Conservation (phyloP, 805 yeast species). For the Candida easanensis region DNA sequence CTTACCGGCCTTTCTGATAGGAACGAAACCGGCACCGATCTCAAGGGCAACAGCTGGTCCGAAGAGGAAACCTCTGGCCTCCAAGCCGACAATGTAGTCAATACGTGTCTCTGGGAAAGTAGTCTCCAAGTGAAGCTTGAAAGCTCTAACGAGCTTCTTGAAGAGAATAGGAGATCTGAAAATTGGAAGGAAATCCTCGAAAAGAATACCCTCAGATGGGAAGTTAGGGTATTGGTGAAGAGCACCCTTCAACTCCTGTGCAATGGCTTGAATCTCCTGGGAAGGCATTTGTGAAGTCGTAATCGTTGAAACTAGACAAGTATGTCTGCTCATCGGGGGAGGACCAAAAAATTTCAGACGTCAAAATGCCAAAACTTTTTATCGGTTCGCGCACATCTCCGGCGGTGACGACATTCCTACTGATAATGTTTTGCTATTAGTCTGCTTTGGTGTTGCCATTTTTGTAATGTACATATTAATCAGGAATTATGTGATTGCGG, state of each 20-base stretch:
- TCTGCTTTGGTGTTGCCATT: too few relatives aligned
- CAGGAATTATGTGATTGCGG: too few relatives aligned
- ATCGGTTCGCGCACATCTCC: neutral
- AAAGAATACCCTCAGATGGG: slow-evolving; percentile 88
- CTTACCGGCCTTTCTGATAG: slow-evolving; percentile 94
- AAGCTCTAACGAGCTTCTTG: slow-evolving; percentile 76
- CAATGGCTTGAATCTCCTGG: slow-evolving; percentile 26
- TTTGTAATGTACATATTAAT: too few relatives aligned
- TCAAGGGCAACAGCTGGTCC: slow-evolving; percentile 95
- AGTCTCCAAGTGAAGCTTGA: slow-evolving; percentile 67
- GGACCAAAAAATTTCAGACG: too few relatives aligned
- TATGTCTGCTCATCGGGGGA: too few relatives aligned
- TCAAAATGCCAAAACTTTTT: too few relatives aligned
- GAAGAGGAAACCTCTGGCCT: slow-evolving; percentile 93
- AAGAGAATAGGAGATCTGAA: slow-evolving; percentile 80
- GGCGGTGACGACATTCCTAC: neutral
- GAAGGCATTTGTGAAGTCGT: too few relatives aligned
- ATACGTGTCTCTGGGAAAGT: slow-evolving; percentile 55
- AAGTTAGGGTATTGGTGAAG: slow-evolving; percentile 86
- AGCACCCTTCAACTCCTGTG: slow-evolving; percentile 50
- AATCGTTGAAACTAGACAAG: too few relatives aligned
- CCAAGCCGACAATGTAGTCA: slow-evolving; percentile 91
- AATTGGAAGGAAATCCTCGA: slow-evolving; percentile 95
- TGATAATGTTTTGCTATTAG: too few relatives aligned
- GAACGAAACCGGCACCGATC: slow-evolving; percentile 86